Conservation (phyloP, 148 eudicot genomes). For the Chenopodium quinoa region DNA sequence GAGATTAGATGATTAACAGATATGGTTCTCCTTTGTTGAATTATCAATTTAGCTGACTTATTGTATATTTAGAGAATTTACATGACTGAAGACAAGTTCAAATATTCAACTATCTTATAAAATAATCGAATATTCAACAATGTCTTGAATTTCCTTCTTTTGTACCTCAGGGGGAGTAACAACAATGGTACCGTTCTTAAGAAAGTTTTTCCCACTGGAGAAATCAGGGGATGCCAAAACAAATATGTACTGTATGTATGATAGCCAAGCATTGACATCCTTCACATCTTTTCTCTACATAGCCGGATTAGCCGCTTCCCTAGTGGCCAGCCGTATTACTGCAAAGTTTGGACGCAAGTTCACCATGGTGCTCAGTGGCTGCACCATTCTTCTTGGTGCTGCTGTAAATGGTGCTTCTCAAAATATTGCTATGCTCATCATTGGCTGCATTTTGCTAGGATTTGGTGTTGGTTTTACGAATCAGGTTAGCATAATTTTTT, state of each 20-base stretch:
- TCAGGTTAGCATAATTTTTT: slow-evolving; percentile 35
- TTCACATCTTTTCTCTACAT: slow-evolving; percentile 63
- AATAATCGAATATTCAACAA: neutral
- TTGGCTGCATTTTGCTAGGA: slow-evolving; percentile 57
- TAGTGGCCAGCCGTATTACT: slow-evolving; percentile 45
- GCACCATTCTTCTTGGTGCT: slow-evolving; percentile 49
- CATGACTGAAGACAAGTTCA: too few relatives aligned
- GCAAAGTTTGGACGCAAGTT: slow-evolving; percentile 45
- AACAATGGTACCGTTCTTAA: slow-evolving; percentile 57
- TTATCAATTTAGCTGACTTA: too few relatives aligned
- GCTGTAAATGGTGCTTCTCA: slow-evolving; percentile 50
- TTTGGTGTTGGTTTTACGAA: slow-evolving; percentile 63
- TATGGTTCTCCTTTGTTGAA: too few relatives aligned
- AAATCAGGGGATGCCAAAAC: slow-evolving; percentile 41
- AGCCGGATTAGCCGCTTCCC: slow-evolving; percentile 47
- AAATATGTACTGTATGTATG: slow-evolving; percentile 51
- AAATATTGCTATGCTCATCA: slow-evolving; percentile 51
- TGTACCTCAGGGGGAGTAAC: slow-evolving; percentile 55
- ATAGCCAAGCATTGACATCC: slow-evolving; percentile 49
- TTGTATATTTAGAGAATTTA: too few relatives aligned
- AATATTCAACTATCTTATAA: too few relatives aligned
- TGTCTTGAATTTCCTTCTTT: neutral
- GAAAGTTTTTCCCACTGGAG: slow-evolving; percentile 49
- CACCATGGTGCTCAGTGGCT: slow-evolving; percentile 52
- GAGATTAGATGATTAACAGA: too few relatives aligned